Base-by-base conservation (phyloP, 176 grass and related monocot species). In the Alopecurus myosuroides region DNA sequence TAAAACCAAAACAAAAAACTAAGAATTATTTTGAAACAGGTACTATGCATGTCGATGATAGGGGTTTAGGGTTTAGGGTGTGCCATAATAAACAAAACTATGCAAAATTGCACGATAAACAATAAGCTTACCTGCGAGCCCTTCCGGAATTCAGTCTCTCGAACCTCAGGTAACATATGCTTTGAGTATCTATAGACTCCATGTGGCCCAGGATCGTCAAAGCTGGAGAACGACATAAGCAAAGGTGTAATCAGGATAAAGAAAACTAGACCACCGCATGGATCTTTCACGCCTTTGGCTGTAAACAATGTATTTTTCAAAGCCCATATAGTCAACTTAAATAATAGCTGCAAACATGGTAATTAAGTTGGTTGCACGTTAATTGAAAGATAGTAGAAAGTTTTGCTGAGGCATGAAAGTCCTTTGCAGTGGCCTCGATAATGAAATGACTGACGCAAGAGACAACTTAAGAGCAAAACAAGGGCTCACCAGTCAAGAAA, bases 121-220 rank as follows among this genome's bases (percentile, higher is more conserved):
- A 30, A 23, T 86, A 60, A 93, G 48, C 23, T 77, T 89, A 94
- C 97, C 88, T 99, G 97, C 78, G 97, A 92, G 77, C 97, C 97
- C 75, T 99, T 99, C 70, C 93, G 92, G 79, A 99, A 96, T 52
- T 96, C 91, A 30, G 67, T 50, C 73, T 89, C 94, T 76, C 89
- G 87, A 78, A 96, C 85, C 84, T 96, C 93, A 67, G 97, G 97
- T 64, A 96, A 72, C 93, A 99, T 94, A 33, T 91, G 87, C 35
- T 89, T 82, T 25, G 97, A 99, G 75, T 94, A 99, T 86, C 97
- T 95, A 80, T 83, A 94, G 78, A 92, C 92, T 84, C 97, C 93
- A 86, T 96, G 97, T 44, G 97, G 97, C 1, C 97, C 97, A 60
- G 97, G 97, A 91, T 99, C 97, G 82, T 94, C 83, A 87, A 98